Percentiles rank a stretch among this genome's conserved stretches.
These are phyloP conservation scores for Myriosclerotinia duriaeana DNA, from an alignment of 2,329 filamentous ascomycete species.

Conservation along the genomic window DNA sequence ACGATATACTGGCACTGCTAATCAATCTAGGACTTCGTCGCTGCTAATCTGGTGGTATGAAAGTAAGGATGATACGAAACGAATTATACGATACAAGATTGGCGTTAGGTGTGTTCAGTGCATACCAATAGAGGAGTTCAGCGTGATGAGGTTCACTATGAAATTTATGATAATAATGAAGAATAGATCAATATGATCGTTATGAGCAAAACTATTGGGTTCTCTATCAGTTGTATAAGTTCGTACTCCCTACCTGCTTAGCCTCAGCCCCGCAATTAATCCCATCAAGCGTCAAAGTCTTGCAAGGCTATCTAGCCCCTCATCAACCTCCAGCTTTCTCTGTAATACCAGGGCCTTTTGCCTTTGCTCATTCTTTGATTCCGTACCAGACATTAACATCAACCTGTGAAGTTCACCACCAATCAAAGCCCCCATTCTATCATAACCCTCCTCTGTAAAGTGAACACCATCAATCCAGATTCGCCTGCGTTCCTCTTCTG, in stretches of 20 bases:
- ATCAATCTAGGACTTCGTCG: slow-evolving; percentile 54
- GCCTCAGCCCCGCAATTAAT: not conserved
- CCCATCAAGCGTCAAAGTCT: not conserved
- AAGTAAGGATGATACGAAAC: slow-evolving; percentile 22
- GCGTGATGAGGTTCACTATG: slow-evolving; percentile 11
- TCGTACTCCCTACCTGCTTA: not conserved
- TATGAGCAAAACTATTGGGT: not conserved
- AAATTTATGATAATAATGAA: slow-evolving; percentile 20
- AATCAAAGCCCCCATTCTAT: slow-evolving; percentile 59
- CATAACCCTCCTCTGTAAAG: slow-evolving; percentile 58
- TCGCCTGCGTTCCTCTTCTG: slow-evolving; percentile 46
- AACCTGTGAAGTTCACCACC: slow-evolving; percentile 54
- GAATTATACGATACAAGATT: slow-evolving; percentile 22
- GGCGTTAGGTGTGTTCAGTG: slow-evolving; percentile 34
- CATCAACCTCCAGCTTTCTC: not conserved
- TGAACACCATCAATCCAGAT: slow-evolving; percentile 65
- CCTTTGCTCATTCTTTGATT: slow-evolving; percentile 30
- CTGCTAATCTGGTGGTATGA: slow-evolving; percentile 51
- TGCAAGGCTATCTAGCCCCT: not conserved
- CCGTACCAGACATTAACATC: slow-evolving; percentile 43
- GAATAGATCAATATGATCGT: slow-evolving; percentile 13
- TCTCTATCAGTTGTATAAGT: not conserved
- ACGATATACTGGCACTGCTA: slow-evolving; percentile 18
- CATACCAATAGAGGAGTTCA: slow-evolving; percentile 14
- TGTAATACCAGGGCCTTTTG: slow-evolving; percentile 8